phyloP scores from a whole-genome alignment of 768 basidiomycete species.

The Crassisporium funariophilum region DNA sequence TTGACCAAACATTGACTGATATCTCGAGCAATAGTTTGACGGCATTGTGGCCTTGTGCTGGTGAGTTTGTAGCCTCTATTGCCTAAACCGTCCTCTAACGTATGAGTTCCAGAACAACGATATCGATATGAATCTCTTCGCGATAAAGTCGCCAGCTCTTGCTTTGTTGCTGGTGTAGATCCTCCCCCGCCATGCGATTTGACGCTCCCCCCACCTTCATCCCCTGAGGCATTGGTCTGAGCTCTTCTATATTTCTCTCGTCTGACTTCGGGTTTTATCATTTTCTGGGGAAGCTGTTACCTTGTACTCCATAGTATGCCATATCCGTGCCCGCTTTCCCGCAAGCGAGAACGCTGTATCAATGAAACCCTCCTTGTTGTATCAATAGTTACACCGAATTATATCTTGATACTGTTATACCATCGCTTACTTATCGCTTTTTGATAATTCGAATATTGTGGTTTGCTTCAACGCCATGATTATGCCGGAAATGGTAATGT shows the following conservation, averaged over 20 bases:
- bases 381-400: slow-evolving; percentile 6
- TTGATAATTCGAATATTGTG: background rate
- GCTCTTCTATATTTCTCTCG: slow-evolving; percentile 3
- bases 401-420: background rate
- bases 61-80: slow-evolving; percentile 33
- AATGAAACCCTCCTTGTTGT: slow-evolving; percentile 8
- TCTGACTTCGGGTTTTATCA: background rate
- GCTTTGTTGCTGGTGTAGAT: slow-evolving; percentile 46
- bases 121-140: slow-evolving; percentile 48
- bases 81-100: slow-evolving; percentile 9
- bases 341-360: slow-evolving; percentile 9
- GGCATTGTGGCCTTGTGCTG: slow-evolving; percentile 64
- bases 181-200: slow-evolving; percentile 44
- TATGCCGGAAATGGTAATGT: slow-evolving; percentile 31
- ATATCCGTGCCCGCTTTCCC: background rate
- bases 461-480: slow-evolving; percentile 15
- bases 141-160: slow-evolving; percentile 47
- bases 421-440: background rate
- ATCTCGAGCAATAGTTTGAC: slow-evolving; percentile 38
- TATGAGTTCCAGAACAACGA: slow-evolving; percentile 48
- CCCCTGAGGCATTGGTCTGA: slow-evolving; percentile 30
- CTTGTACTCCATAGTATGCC: background rate
- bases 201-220: slow-evolving; percentile 29
- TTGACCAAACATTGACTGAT: slow-evolving; percentile 11
- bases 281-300: background rate